A percentile compares a stretch with the other conserved stretches of the same genome.
Conservation (phyloP, 139 green algal species). For the Limnomonas spitsbergensis region DNA sequence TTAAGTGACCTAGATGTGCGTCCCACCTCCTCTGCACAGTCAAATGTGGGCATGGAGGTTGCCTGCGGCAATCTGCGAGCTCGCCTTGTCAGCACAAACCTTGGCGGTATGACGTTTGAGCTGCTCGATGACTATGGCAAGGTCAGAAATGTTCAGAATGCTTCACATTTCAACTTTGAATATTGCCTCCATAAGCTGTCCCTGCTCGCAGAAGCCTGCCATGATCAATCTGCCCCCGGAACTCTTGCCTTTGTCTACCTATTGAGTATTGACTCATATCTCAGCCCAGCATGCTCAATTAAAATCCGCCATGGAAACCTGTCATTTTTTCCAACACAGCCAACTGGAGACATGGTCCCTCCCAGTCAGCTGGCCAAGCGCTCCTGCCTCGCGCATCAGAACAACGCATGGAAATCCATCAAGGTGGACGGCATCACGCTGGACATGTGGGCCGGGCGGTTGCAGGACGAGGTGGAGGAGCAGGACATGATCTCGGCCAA, state of each 20-base stretch:
- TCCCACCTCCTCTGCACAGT: not conserved
- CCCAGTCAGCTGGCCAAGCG: not conserved
- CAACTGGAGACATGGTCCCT: not conserved
- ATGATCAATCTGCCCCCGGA: no score
- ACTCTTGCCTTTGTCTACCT: not conserved
- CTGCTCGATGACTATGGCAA: slow-evolving; percentile 4
- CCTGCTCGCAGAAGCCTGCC: no score
- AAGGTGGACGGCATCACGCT: not conserved
- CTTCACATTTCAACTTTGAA: not conserved
- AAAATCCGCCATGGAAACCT: no score
- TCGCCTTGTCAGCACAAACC: not conserved
- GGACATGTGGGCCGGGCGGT: not conserved
- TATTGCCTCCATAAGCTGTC: no score
- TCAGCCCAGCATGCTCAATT: not conserved
- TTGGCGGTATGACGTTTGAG: slow-evolving; percentile 8
- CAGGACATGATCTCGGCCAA: no score
- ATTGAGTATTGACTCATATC: not conserved
- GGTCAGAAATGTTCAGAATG: not conserved
- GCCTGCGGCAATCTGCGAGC: not conserved
- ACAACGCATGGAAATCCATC: not conserved
- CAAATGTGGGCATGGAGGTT: slow-evolving; percentile 9
- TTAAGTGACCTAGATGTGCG: no score
- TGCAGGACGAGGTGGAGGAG: not conserved
- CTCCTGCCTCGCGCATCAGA: not conserved
- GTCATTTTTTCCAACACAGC: not conserved